phyloP scores from a whole-genome alignment of 2,329 filamentous ascomycete species.

The Ophiostoma pallidulum region DNA sequence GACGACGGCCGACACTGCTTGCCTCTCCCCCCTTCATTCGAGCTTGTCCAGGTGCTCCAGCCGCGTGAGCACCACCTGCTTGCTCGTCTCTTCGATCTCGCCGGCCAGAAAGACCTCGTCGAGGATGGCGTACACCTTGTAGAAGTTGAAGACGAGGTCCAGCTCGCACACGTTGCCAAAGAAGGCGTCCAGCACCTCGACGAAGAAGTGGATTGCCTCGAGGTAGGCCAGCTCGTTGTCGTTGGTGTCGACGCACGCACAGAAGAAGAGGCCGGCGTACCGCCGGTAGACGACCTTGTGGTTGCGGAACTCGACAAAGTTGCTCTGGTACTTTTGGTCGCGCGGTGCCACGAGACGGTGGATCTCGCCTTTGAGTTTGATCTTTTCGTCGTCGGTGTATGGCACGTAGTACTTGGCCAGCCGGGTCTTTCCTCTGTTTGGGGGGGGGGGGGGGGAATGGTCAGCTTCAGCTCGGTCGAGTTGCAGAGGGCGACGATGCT shows the following conservation, averaged over 20 bases:
- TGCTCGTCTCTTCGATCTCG: conserved; percentile 97
- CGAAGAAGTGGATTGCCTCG: conserved; percentile 98
- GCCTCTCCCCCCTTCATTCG: conserved; percentile 50
- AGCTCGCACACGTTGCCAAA: conserved; percentile 99
- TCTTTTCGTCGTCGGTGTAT: conserved; percentile 97
- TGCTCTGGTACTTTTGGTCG: conserved; percentile 99
- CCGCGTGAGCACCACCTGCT: conserved; percentile 90
- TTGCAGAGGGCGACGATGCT: too few species aligned
- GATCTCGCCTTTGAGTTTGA: conserved; percentile 97
- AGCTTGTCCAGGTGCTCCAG: conserved; percentile 94
- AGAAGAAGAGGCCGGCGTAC: conserved; percentile 98
- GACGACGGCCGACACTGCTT: too few species aligned
- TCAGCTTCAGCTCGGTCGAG: not conserved
- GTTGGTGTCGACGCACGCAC: conserved; percentile 96
- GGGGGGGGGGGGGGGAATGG: not conserved
- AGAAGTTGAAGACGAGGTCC: conserved; percentile 77
- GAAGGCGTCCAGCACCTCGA: conserved; percentile 96
- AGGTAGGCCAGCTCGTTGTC: conserved; percentile 96
- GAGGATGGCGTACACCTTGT: conserved; percentile 92
- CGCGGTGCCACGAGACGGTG: conserved; percentile 95
- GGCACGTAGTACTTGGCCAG: conserved; percentile 98
- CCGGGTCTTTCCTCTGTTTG: conserved; percentile 82
- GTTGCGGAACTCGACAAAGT: conserved; percentile 94
- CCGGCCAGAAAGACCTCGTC: conserved; percentile 97
- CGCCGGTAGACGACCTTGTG: conserved; percentile 96